phyloP scores from a whole-genome alignment of 306 rosid genomes.

The Prunus dulcis region DNA sequence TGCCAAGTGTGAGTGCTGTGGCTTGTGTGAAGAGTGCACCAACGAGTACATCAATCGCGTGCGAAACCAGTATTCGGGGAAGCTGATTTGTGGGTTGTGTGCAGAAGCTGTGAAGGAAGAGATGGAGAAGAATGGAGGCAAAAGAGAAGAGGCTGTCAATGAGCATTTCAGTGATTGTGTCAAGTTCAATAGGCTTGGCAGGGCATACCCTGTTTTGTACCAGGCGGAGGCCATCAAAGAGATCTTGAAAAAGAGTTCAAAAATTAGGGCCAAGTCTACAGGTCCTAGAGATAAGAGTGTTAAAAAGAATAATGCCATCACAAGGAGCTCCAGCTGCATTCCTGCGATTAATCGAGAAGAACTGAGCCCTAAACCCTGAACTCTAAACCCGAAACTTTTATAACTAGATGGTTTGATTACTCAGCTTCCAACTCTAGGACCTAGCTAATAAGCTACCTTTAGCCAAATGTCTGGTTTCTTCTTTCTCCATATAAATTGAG shows the following conservation, averaged over 20 bases:
- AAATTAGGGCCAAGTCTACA: slow-evolving; percentile 24
- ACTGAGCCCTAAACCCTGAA: background rate
- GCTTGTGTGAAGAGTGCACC: slow-evolving; percentile 57
- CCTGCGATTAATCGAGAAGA: slow-evolving; percentile 33
- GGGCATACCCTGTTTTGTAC: slow-evolving; percentile 43
- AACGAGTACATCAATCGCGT: slow-evolving; percentile 38
- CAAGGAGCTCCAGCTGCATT: slow-evolving; percentile 49
- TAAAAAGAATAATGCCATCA: slow-evolving; percentile 4
- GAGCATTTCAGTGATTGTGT: slow-evolving; percentile 50
- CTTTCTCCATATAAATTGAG: background rate
- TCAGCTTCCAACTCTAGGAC: background rate
- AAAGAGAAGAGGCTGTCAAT: slow-evolving; percentile 41
- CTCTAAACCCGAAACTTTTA: background rate
- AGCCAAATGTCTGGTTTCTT: no score
- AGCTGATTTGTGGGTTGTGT: slow-evolving; percentile 52
- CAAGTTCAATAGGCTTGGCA: slow-evolving; percentile 49
- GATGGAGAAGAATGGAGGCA: slow-evolving; percentile 49
- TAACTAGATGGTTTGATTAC: no score
- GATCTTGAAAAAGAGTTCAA: slow-evolving; percentile 44
- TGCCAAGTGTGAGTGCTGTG: slow-evolving; percentile 69
- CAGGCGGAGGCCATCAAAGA: slow-evolving; percentile 53
- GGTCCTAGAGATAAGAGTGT: slow-evolving; percentile 20
- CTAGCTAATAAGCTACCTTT: background rate
- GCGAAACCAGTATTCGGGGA: slow-evolving; percentile 41
- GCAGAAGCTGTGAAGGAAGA: slow-evolving; percentile 54